Evolutionary conservation across 768 basidiomycete genomes (phyloP).

Genomic region (Agrocybe pediades): DNA sequence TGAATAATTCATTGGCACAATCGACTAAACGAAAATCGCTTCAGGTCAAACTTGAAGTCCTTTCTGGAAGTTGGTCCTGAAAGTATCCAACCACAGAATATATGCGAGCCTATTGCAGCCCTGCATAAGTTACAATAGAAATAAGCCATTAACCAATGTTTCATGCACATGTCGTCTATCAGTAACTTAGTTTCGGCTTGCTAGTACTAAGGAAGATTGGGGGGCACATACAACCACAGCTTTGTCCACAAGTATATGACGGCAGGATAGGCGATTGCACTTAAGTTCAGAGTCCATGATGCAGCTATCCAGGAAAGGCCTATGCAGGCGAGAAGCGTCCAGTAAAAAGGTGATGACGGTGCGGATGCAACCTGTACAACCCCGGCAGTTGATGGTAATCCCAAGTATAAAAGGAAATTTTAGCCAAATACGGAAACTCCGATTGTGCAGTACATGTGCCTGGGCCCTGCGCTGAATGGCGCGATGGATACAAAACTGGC

Average conservation of each 20-base stretch:
- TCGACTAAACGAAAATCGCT: conserved; percentile 49
- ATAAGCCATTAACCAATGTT: background rate
- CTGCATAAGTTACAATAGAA: background rate
- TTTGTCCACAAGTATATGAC: conserved; percentile 68
- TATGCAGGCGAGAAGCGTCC: background rate
- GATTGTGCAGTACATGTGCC: too few relatives aligned
- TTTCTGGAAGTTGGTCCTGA: conserved; percentile 4
- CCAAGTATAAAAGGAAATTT: too few relatives aligned
- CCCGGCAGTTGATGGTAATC: too few relatives aligned
- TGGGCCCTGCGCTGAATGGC: too few relatives aligned
- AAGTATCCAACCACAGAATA: conserved; percentile 69
- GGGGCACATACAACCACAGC: conserved; percentile 74
- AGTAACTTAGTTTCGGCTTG: background rate
- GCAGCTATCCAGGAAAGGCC: background rate
- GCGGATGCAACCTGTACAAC: background rate
- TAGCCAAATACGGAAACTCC: too few relatives aligned
- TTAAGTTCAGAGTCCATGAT: conserved; percentile 78
- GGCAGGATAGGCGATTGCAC: conserved; percentile 80
- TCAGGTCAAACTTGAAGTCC: background rate
- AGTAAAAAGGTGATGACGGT: background rate
- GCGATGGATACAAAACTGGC: too few relatives aligned
- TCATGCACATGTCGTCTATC: conserved; percentile 30
- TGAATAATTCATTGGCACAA: conserved; percentile 85
- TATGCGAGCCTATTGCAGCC: conserved; percentile 68
- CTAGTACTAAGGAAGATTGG: background rate